Evolutionary conservation across 805 yeast genomes (phyloP).

Genomic region (Metschnikowia kofuensis): DNA sequence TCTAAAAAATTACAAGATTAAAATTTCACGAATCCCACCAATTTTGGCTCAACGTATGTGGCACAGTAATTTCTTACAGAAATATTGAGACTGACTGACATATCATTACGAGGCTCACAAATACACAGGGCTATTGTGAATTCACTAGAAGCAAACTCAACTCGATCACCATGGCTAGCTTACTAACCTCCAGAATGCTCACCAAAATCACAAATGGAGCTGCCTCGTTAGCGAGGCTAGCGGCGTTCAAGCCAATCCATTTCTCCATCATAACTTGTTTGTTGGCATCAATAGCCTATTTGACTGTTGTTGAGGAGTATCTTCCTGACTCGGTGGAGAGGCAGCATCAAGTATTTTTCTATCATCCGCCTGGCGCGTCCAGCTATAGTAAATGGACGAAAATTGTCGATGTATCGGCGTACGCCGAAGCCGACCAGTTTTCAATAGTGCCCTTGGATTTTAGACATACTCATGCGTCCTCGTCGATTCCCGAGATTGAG

Average conservation of each 20-base stretch:
- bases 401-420: constrained; percentile 40
- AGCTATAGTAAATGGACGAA: constrained; percentile 46
- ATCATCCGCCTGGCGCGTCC: constrained; percentile 35
- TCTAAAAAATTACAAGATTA: not conserved
- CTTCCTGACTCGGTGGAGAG: constrained; percentile 44
- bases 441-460: constrained; percentile 58
- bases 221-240: constrained; percentile 47
- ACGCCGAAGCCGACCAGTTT: constrained; percentile 44
- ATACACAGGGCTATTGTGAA: too few species aligned
- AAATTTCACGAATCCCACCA: constrained; percentile 4
- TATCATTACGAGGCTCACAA: too few species aligned
- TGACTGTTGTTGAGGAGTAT: constrained; percentile 69
- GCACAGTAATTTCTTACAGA: too few species aligned
- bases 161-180: not conserved
- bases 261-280: constrained; percentile 69
- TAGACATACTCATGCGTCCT: constrained; percentile 38
- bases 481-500: constrained; percentile 41
- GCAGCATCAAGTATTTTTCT: constrained; percentile 26
- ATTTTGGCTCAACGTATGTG: constrained; percentile 9
- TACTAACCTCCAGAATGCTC: constrained; percentile 23
- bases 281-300: constrained; percentile 75
- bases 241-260: constrained; percentile 86
- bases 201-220: constrained; percentile 29
- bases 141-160: not conserved
- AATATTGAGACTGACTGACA: too few species aligned